Base-by-base conservation (phyloP, 1,139 yeast genomes). In the Zygosaccharomyces sapae region DNA sequence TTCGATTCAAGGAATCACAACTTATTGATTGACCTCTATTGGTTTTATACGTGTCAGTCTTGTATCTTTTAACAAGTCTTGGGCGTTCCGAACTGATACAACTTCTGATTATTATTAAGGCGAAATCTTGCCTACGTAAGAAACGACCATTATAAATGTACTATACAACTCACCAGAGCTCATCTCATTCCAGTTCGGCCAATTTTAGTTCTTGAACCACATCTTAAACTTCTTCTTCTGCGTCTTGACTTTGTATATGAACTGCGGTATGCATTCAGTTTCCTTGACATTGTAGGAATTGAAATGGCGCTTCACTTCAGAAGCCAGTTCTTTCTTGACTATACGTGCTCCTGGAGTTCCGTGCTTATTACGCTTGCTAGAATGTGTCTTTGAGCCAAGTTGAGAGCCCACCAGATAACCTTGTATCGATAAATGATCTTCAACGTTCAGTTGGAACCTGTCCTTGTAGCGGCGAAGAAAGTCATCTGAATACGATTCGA, bases 381-480 rank as follows among this genome's bases (percentile, higher is more conserved):
- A 59, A 37, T 53, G 48, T 0, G 69, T 64, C 46, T 59, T 58
- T 27, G 57, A 50, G 2, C 69, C 69, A 13, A 66, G 39, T 33
- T 59, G 53, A 1, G 69, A 64, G 5, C 66, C 65, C 24, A 66
- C 45, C 8, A 66, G 43, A 30, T 56, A 62, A 1, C 69, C 69
- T 33, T 54, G 54, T 22, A 65, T 39, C 1, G 69, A 60, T 50
- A 60, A 44, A 43, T 63, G 63, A 49, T 66, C 69, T 10, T 54
- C 54, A 3, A 53, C 41, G 31, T 58, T 52, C 30, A 66, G 47
- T 16, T 55, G 52, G 42, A 51, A 65, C 36, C 53, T 62, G 52
- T 66, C 68, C 38, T 63, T 63, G 52, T 66, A 66, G 10, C 53
- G 56, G 31, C 69, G 60, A 33, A 66, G 48, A 35, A 66, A 62